Base-by-base conservation (phyloP, 1,139 yeast species). In the Geotrichum citri-aurantii region DNA sequence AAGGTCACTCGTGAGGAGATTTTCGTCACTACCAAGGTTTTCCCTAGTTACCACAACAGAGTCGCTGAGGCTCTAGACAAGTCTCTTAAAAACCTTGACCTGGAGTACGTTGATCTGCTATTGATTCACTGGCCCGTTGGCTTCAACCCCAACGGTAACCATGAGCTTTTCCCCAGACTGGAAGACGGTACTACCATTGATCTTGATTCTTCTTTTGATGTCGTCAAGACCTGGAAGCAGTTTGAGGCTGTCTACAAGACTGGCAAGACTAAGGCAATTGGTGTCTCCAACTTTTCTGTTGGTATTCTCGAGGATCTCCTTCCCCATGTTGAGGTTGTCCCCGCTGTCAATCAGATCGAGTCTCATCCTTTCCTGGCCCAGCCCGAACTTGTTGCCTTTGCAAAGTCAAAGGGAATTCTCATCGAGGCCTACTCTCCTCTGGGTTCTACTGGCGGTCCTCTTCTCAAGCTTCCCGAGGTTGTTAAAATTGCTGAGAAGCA, bases 41-140 rank as follows among this genome's bases (percentile, higher is more conserved):
- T 91, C 88, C 80, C 84, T 61, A 75, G 84, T 46, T 84, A 81
- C 68, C 91, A 86, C 68, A 77, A 79, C 65, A 76, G 82, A 57
- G 85, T 85, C 27, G 85, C 73, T 51, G 77, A 71, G 49, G 88
- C 87, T 7, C 75, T 90, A 59, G 81, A 85, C 55, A 74, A 71
- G 55, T 85, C 95, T 2, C 79, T 91, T 68, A 70, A 80, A 66
- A 83, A 83, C 68, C 77, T 91, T 65, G 86, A 86, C 1, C 74
- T 88, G 65, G 95, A 88, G 58, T 91, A 91, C 68, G 85, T 91
- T 60, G 97, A 91, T 71, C 77, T 91, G 66, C 86, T 85, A 71
- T 79, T 91, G 70, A 81, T 89, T 69, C 97, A 92, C 75, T 90
- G 96, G 96, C 97, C 97, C 3, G 78, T 81, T 56, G 79, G 88